These are phyloP conservation scores for Berberis vulgaris DNA, from an alignment of 164 flowering plant genomes.

Conservation along the genomic window DNA sequence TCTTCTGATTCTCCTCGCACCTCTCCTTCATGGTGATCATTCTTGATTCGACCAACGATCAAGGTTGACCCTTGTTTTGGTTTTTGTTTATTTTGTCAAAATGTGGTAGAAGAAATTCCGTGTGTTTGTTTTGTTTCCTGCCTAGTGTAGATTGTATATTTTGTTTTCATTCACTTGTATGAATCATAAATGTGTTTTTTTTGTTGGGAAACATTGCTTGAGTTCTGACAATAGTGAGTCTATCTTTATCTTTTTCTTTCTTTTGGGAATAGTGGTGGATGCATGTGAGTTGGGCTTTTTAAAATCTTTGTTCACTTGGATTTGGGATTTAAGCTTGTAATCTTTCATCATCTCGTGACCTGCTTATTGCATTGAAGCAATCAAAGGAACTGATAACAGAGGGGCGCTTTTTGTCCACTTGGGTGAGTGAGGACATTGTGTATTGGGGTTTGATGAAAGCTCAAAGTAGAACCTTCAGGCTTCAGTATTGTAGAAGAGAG, in stretches of 20 bases:
- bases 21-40: constrained; percentile 63
- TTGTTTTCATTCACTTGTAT: too few species aligned
- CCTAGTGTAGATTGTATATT: not conserved
- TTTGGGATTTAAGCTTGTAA: too few species aligned
- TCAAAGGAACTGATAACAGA: not conserved
- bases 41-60: not conserved
- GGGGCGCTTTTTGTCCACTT: not conserved
- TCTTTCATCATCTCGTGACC: not conserved
- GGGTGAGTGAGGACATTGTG: not conserved
- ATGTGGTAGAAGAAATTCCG: not conserved
- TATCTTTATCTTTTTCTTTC: too few species aligned
- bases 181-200: not conserved
- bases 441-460: too few species aligned
- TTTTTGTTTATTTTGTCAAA: not conserved
- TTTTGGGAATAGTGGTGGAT: too few species aligned
- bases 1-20: constrained; percentile 51
- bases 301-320: too few species aligned
- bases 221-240: not conserved
- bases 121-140: not conserved
- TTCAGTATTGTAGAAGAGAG: not conserved
- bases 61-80: not conserved
- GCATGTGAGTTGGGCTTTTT: too few species aligned
- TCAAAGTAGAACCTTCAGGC: not conserved
- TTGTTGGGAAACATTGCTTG: not conserved
- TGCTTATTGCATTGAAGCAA: not conserved